Conservation (phyloP, 768 basidiomycete species). For the Sporobolomyces pararoseus region DNA sequence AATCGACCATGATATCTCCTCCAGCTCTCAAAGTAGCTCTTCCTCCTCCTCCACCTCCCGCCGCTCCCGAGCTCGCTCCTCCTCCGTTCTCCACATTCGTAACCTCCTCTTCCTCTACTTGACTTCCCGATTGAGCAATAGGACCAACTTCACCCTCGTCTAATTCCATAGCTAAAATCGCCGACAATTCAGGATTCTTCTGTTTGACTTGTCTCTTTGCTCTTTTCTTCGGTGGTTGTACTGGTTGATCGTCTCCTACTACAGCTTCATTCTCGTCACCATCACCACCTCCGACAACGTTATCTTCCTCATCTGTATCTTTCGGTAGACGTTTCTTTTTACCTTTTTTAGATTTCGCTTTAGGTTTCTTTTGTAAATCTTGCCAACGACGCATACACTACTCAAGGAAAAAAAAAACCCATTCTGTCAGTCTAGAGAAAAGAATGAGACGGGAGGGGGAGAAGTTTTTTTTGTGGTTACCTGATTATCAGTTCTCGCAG, state of each 20-base stretch:
- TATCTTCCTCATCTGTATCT: conserved; percentile 10
- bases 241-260: not conserved
- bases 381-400: conserved; percentile 28
- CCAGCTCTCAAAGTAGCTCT: not conserved
- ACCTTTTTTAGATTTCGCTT: not conserved
- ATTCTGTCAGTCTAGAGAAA: too few relatives aligned
- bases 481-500: conserved; percentile 13
- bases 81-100: too few relatives aligned
- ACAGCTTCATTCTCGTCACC: not conserved
- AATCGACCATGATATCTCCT: not conserved
- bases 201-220: not conserved
- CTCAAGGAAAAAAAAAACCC: not conserved
- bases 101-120: too few relatives aligned
- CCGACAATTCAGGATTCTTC: not conserved
- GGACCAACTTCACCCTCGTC: too few relatives aligned
- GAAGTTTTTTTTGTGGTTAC: too few relatives aligned
- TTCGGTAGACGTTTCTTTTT: not conserved
- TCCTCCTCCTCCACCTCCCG: not conserved
- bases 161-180: not conserved
- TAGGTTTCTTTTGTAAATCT: not conserved
- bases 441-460: too few relatives aligned
- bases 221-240: not conserved
- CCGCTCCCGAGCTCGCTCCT: too few relatives aligned
- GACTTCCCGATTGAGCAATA: too few relatives aligned
- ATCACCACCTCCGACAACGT: not conserved